Base-by-base conservation (phyloP, 2,329 filamentous ascomycete species). In the Pyrenochaeta sp. region DNA sequence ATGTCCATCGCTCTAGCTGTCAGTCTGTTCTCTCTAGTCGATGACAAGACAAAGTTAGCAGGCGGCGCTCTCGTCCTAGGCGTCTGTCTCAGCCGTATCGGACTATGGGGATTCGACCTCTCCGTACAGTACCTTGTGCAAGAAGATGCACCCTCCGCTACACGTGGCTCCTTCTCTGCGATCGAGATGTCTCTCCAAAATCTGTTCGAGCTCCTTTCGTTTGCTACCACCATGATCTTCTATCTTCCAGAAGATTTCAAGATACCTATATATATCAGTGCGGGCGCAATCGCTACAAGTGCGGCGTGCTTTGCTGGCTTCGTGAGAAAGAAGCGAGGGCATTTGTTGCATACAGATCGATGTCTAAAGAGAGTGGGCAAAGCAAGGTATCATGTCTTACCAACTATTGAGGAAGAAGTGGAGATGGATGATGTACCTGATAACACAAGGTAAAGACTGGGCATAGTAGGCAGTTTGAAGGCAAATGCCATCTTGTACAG, bases 101-200 rank as follows among this genome's bases (percentile, higher is more conserved):
- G 81, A 0, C 72, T 83, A 0, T 83, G 81, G 80, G 80, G 81
- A 0, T 83, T 81, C 57, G 81, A 83, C 63, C 74, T 83, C 3
- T 77, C 72, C 52, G 80, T 80, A 1, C 81, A 83, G 56, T 75
- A 77, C 34, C 75, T 83, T 0, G 74, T 83, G 0, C 81, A 83
- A 64, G 80, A 81, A 58, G 78, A 80, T 24, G 78, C 80, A 1
- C 67, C 70, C 0, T 73, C 77, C 46, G 39, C 61, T 0, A 58
- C 63, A 8, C 85, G 91, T n/a, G 90, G 89, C 0, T 78, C 82
- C 0, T 93, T 93, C 65, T 92, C 90, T 0, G 80, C 88, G 0
- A 83, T 87, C 7, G 91, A 93, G 72, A 84, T 87, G 8, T 83
- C 87, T 0, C 82, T 88, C 39, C 90, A 93, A 71, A 92, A 88